Percentiles rank a stretch among this genome's conserved stretches.
Evolutionary conservation across 805 yeast genomes (phyloP).

Genomic region (Cyberlindnera suaveolens): DNA sequence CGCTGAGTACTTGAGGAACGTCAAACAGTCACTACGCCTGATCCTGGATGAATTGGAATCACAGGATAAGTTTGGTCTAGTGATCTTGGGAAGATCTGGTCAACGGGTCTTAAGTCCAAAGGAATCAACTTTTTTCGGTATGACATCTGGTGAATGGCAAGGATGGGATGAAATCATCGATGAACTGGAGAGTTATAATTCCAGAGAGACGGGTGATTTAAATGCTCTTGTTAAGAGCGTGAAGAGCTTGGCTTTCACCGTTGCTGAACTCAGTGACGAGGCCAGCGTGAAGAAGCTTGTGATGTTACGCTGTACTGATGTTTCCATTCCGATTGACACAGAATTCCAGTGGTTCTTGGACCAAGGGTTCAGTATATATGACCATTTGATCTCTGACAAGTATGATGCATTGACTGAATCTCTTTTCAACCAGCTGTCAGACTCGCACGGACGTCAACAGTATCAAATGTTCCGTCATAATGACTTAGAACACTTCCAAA

Average conservation of each 20-base stretch:
- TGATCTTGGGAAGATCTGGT: slow-evolving; percentile 42
- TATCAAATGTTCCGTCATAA: slow-evolving; percentile 9
- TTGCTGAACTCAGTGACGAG: slow-evolving; percentile 7
- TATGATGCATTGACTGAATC: slow-evolving; percentile 7
- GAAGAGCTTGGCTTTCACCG: slow-evolving; percentile 3
- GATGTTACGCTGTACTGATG: slow-evolving; percentile 5
- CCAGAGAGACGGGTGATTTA: slow-evolving; percentile 1
- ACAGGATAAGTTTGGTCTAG: slow-evolving; percentile 40
- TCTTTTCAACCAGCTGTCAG: slow-evolving; percentile 1
- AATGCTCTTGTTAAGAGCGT: slow-evolving; percentile 4
- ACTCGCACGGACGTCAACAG: slow-evolving; percentile 4
- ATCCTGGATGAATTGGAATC: slow-evolving; percentile 26
- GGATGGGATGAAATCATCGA: slow-evolving; percentile 42
- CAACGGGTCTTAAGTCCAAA: slow-evolving; percentile 26
- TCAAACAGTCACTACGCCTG: slow-evolving; percentile 23
- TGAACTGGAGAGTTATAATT: slow-evolving; percentile 27
- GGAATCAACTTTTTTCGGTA: slow-evolving; percentile 41
- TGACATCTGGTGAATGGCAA: slow-evolving; percentile 37
- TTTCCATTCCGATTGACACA: not conserved
- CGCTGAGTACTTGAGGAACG: slow-evolving; percentile 22
- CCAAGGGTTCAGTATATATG: slow-evolving; percentile 8
- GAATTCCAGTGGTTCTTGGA: slow-evolving; percentile 8
- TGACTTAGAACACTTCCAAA: slow-evolving; percentile 3
- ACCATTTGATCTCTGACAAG: slow-evolving; percentile 4
- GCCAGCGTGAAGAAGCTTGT: slow-evolving; percentile 10